Percentiles rank a stretch among this genome's conserved stretches.
These are phyloP conservation scores for Chiua virens DNA, from an alignment of 768 basidiomycete genomes.

Conservation along the genomic window DNA sequence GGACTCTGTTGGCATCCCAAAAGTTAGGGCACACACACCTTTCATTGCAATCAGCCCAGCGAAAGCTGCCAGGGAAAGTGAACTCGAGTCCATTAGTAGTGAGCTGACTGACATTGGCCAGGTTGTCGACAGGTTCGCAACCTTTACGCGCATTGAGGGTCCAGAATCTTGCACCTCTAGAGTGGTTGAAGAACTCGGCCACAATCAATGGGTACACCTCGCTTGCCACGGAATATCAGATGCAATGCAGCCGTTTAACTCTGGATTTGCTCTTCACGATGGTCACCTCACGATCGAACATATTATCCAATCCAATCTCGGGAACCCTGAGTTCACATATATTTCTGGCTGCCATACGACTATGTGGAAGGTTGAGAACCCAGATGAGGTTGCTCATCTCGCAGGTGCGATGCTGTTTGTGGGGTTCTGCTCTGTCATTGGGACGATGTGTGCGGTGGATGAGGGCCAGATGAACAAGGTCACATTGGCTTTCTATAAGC, in stretches of 20 bases:
- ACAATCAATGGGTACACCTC: not conserved
- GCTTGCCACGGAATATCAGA: not conserved
- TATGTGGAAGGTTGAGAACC: not conserved
- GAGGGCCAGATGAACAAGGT: conserved; percentile 2
- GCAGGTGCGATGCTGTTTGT: not conserved
- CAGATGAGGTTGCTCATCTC: not conserved
- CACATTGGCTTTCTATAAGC: conserved; percentile 4
- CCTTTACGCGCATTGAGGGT: conserved; percentile 2
- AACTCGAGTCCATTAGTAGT: not conserved
- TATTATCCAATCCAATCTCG: not conserved
- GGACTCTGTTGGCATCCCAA: too few species aligned
- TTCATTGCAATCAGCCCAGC: not conserved
- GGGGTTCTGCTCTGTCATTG: not conserved
- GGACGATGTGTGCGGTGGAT: conserved; percentile 20
- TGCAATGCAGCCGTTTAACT: not conserved
- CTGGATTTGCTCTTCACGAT: not conserved
- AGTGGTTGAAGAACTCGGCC: too few species aligned
- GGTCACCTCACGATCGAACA: not conserved
- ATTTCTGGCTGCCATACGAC: not conserved
- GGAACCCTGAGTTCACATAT: not conserved
- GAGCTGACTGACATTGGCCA: not conserved
- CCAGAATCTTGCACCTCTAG: conserved; percentile 6
- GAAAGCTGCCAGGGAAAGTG: not conserved
- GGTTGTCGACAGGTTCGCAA: not conserved
- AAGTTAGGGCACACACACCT: not conserved